Evolutionary conservation across 225 moss, liverwort and hornwort genomes (phyloP).

Genomic region (Antitrichia curtipendula): DNA sequence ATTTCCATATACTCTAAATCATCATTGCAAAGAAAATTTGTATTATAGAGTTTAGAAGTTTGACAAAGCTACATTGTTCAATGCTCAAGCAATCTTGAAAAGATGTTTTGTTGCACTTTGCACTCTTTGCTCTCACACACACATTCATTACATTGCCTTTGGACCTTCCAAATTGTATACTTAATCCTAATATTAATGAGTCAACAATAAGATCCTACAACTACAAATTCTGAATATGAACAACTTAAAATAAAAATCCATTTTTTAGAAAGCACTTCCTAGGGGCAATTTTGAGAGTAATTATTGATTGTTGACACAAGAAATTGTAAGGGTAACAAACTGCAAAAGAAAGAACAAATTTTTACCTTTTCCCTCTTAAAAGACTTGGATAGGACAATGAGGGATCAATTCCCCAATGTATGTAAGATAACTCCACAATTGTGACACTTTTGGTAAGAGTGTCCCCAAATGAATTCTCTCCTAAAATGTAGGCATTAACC

Average conservation of each 20-base stretch:
- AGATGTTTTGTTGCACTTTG: not conserved
- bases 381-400: not conserved
- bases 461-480: not conserved
- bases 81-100: fast-evolving
- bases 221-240: not conserved
- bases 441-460: not conserved
- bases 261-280: not conserved
- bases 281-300: fast-evolving
- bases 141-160: not conserved
- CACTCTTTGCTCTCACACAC: not conserved
- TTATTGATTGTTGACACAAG: no score
- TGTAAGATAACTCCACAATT: not conserved
- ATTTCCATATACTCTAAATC: not conserved
- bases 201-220: not conserved
- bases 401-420: not conserved
- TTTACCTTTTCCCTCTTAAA: not conserved
- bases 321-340: not conserved
- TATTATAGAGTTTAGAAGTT: not conserved
- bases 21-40: not conserved
- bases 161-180: fast-evolving
- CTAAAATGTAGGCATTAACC: not conserved
- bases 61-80: not conserved
- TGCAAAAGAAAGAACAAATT: not conserved
- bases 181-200: not conserved
- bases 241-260: no score